These are phyloP conservation scores for Mesostigma viride DNA, from an alignment of 139 green algal genomes.

Conservation along the genomic window DNA sequence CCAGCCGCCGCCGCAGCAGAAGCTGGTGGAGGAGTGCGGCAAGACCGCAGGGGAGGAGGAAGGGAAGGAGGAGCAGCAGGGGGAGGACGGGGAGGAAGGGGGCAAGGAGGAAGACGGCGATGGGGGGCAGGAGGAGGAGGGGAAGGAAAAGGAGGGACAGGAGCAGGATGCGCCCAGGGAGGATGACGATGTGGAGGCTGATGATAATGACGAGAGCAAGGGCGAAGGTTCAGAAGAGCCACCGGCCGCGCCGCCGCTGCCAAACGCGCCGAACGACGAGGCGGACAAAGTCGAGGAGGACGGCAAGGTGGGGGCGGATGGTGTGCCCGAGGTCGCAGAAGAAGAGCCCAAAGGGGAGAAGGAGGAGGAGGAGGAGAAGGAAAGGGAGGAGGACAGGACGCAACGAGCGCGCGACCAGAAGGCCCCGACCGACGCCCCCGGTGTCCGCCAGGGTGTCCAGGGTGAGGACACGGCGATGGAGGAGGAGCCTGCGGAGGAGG, in stretches of 20 bases:
- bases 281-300: conserved; percentile 20
- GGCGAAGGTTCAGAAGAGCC: too few species aligned
- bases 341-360: conserved; percentile 11
- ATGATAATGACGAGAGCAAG: conserved; percentile 19
- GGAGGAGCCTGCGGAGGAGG: too few species aligned
- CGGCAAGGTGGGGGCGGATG: neutral
- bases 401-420: too few species aligned
- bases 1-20: neutral
- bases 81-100: conserved; percentile 15
- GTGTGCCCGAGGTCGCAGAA: too few species aligned
- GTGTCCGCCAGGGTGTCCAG: neutral
- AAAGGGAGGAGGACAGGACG: conserved; percentile 14
- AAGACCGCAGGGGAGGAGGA: conserved; percentile 9
- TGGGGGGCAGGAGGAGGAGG: too few species aligned
- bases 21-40: conserved; percentile 15
- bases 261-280: too few species aligned
- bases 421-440: too few species aligned
- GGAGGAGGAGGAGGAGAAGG: conserved; percentile 10
- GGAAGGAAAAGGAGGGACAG: conserved; percentile 10
- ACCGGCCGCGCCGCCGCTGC: too few species aligned
- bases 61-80: conserved; percentile 15
- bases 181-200: conserved; percentile 6
- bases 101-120: too few species aligned
- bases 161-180: conserved; percentile 6
- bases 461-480: neutral